Base-by-base conservation (phyloP, 208 protist genomes). In the Novymonas esmeraldas region DNA sequence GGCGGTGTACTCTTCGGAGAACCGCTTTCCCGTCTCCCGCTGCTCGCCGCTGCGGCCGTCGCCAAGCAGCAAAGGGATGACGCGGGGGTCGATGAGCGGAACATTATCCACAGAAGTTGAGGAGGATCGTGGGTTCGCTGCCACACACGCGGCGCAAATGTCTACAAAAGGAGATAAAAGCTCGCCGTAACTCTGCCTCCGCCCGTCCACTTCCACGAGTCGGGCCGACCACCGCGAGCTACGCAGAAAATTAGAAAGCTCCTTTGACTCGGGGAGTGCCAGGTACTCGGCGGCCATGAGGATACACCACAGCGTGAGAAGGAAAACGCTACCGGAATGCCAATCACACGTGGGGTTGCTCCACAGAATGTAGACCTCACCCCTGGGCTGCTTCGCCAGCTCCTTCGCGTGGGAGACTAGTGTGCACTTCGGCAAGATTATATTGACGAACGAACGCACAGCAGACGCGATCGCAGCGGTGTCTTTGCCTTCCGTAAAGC, bases 211-310 rank as follows among this genome's bases (percentile, higher is more conserved):
- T 26, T 57, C 54, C 18, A 94, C 44, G 20, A 50, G 62, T 39
- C 80, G 74, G 16, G 72, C 46, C 11, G 84, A 57, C 88, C 88
- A 94, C 3, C 69, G 22, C 7, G 88, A 94, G 6, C 34, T 78
- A 22, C 75, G 73, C n/a, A 94, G 39, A 61, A 71, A 87, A 16
- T 69, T 52, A 26, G 44, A 24, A 11, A 94, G 62, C 24, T 76
- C 64, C 20, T 61, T 84, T 36, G 54, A 45, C 49, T 87, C 79
- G 4, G 79, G 51, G 13, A 81, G 68, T 33, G 39, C 49, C 33
- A 86, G 57, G 56, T 72, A 74, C 39, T 90, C 75, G 1, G 74
- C 68, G n/a, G 82, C 44, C 39, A 89, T n/a, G 48, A 94, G 46
- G 22, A 77, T 81, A 33, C 78, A 83, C 87, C 87, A 93, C 31